A percentile compares a stretch with the other conserved stretches of the same genome.
phyloP scores from a whole-genome alignment of 2,329 filamentous ascomycete species.

The Emydomyces testavorans region DNA sequence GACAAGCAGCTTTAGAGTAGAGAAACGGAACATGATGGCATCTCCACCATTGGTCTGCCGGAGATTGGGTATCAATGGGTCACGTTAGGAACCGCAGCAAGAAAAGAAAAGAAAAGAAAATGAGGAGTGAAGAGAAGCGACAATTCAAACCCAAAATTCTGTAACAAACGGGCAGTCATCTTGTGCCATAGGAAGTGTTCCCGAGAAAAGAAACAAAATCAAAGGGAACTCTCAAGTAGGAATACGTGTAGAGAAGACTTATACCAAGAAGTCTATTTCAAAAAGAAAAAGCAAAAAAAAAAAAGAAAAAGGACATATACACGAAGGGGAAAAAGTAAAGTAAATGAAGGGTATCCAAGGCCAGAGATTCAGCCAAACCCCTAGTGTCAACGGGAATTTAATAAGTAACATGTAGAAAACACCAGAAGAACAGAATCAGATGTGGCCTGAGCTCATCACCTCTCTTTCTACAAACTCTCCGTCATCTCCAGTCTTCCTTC shows the following conservation, averaged over 20 bases:
- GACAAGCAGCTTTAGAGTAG: not conserved
- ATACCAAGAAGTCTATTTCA: not conserved
- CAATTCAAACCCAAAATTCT: constrained; percentile 9
- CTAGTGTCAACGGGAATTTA: too few relatives aligned
- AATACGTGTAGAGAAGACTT: not conserved
- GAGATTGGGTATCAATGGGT: not conserved
- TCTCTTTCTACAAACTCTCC: constrained; percentile 27
- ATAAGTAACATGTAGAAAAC: not conserved
- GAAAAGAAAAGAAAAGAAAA: not conserved
- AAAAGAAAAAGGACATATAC: not conserved
- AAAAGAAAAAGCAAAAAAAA: not conserved
- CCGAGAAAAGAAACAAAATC: not conserved
- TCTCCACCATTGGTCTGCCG: constrained; percentile 2
- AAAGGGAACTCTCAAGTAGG: not conserved
- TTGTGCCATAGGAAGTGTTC: not conserved
- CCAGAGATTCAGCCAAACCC: too few relatives aligned
- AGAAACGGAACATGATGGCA: not conserved
- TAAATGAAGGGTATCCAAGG: too few relatives aligned
- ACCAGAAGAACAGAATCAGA: constrained; percentile 16
- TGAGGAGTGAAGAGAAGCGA: constrained; percentile 14
- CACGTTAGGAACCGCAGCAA: not conserved
- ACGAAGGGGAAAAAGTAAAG: not conserved
- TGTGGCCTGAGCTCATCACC: constrained; percentile 21
- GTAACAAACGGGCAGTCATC: not conserved
- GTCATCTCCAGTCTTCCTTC: constrained; percentile 25